Evolutionary conservation across 768 basidiomycete species (phyloP).

Genomic region (Lentinula guzmanii): DNA sequence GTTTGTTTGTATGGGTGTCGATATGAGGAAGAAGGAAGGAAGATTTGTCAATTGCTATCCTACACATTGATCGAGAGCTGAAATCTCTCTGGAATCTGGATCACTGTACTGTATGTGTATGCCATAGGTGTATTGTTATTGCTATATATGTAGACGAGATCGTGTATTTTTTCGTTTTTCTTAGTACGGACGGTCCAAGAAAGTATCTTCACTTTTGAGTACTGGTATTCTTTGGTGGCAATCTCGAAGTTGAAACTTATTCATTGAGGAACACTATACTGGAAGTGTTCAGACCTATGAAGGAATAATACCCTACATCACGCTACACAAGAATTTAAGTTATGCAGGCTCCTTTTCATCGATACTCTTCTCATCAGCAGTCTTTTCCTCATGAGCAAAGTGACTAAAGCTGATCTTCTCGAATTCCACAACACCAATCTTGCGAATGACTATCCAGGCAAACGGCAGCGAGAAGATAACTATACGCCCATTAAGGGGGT

Average conservation of each 20-base stretch:
- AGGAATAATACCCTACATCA: no score
- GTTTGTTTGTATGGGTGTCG: background rate
- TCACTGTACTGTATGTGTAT: background rate
- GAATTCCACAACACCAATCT: conserved; percentile 23
- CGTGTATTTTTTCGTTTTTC: no score
- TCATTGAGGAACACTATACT: no score
- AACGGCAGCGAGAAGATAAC: conserved; percentile 25
- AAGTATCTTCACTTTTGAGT: no score
- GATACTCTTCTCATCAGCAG: conserved; percentile 4
- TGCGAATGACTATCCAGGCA: conserved; percentile 23
- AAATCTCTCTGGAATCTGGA: background rate
- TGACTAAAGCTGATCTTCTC: conserved; percentile 18
- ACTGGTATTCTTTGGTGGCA: no score
- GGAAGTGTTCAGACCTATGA: no score
- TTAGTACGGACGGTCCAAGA: no score
- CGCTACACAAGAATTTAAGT: background rate
- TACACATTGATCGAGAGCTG: background rate
- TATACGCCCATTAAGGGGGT: background rate
- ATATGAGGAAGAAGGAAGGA: background rate
- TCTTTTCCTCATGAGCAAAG: background rate
- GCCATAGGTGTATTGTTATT: background rate
- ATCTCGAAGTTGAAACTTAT: no score
- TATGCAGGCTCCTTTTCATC: background rate
- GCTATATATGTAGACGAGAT: background rate
- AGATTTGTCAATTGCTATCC: background rate